Base-by-base conservation (phyloP, 441 rosid genomes). In the Croton setiger region DNA sequence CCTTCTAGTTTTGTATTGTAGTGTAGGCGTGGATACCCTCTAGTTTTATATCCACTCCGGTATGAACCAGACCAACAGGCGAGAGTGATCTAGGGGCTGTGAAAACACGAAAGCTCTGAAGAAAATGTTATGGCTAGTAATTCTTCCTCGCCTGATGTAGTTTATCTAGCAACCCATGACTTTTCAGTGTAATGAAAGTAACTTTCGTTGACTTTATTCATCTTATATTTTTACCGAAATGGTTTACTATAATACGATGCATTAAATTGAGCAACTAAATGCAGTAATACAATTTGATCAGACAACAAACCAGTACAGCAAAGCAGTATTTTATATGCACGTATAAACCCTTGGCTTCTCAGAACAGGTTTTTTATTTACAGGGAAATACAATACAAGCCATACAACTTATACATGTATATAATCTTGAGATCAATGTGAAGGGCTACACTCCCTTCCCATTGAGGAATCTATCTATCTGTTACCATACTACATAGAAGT, bases 321-420 rank as follows among this genome's bases (percentile, higher is more conserved):
- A 20, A 31, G 5, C 5, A 9, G 23, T 41, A 31, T 18, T 1
- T 35, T 39, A 18, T 18, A 7, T 58, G n/a, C 49, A 37, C 7
- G 41, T 5, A 3, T 5, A 47, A 47, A n/a, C n/a, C 33, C n/a
- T 47, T 12, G 5, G 48, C 64, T 66, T 60, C 63, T 58, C 66
- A 52, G 21, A 69, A 71, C 63, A 67, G n/a, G n/a, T n/a, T n/a
- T 64, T 60, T 74, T 81, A 76, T 79, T 74, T 72, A 79, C 82
- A 78, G 17, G 44, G 53, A n/a, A n/a, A n/a, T n/a, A n/a, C n/a
- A 70, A 67, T 31, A 13, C 69, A 76, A 56, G 71, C 48, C 60
- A 66, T 73, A 61, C 74, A 69, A 70, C 27, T 68, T 45, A 55
- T 69, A 56, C 45, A 59, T 44, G 61, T n/a, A n/a, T 79, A 20